A percentile compares a stretch with the other conserved stretches of the same genome.
Conservation (phyloP, 2,329 filamentous ascomycete genomes). For the Calonectria naviculata region DNA sequence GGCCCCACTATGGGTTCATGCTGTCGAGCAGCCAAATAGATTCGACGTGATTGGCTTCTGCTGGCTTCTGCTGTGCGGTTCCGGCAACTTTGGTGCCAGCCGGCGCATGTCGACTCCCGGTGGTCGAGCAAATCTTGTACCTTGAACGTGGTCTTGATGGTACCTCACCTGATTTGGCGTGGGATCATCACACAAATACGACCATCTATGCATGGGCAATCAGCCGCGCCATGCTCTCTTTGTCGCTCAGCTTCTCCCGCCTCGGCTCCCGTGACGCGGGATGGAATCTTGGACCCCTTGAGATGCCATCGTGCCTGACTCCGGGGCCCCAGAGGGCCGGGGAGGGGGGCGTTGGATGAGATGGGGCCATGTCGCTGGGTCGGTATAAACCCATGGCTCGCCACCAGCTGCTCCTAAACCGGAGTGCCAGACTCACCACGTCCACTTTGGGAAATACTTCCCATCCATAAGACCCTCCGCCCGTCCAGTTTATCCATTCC, state of each 20-base stretch:
- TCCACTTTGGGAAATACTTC: background rate
- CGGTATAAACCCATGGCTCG: constrained; percentile 7
- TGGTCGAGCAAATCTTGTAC: background rate
- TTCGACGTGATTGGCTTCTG: constrained; percentile 14
- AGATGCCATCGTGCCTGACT: constrained; percentile 5
- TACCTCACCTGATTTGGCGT: background rate
- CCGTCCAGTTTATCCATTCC: background rate
- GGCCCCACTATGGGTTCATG: constrained; percentile 16
- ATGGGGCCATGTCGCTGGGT: constrained; percentile 10
- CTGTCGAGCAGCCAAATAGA: constrained; percentile 7
- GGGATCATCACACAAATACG: background rate
- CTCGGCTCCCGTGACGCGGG: background rate
- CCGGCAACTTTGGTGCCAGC: constrained; percentile 12
- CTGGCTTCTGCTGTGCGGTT: constrained; percentile 2
- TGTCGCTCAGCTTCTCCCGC: background rate
- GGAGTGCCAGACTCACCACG: constrained; percentile 2
- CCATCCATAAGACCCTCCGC: constrained; percentile 2
- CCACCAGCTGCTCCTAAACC: constrained; percentile 15
- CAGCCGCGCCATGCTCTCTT: background rate
- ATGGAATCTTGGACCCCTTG: constrained; percentile 3
- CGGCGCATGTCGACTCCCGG: background rate
- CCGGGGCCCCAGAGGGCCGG: constrained; percentile 20
- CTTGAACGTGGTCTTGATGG: background rate
- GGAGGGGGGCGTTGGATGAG: background rate
- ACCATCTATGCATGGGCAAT: background rate